Evolutionary conservation across 768 basidiomycete species (phyloP), one percentile per base, ranked within the genome.

Genomic region (Mrakia hoshinonis): DNA sequence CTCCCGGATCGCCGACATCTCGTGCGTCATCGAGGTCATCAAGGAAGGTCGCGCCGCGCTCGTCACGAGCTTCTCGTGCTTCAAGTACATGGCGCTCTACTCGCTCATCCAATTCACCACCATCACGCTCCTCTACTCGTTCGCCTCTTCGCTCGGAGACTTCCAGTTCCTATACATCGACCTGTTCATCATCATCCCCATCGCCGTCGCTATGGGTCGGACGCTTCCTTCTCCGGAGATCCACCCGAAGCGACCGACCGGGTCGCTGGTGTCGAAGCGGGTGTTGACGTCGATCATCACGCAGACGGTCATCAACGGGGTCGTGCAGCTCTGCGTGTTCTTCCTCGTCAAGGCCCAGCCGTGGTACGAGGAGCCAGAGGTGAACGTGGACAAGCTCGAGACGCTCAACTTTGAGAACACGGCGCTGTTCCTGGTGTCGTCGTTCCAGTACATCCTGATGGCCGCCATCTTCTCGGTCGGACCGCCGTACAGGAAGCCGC

Each of bases 21-120:
- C 89, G 52, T 99, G 96, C 78, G 91, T 97, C 54, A 84, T 98
- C 38, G 93, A 98, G 75, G 90, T 99, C 65, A 94, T 99, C 82
- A 92, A 89, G 77, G 95, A 99, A 78, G 96, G 96, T 10, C 84
- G 96, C 54, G 91, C 92, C 10, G 95, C 96, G 0, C 83, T 99
- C 67, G 95, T 96, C 67, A 98, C 96, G 1, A 95, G 92, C 79
- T 99, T 99, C 81, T 94, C 92, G 75, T 98, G 95, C 81, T 99
- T 99, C 87, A 99, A 99, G 81, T 99, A 97, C 77, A 99, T 99
- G 95, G 96, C 96, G 0, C 80, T 99, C 54, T 99, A 98, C 80
- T 99, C 96, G 15, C 84, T 99, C 75, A 99, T 99, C 66, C 96
- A 99, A 79, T 99, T 99, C 78, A 97, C 94, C n/a, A 92, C 93